Percentiles rank a stretch among this genome's conserved stretches.
These are phyloP conservation scores for Calonectria pseudoreteaudii DNA, from an alignment of 2,329 filamentous ascomycete species.

Conservation along the genomic window DNA sequence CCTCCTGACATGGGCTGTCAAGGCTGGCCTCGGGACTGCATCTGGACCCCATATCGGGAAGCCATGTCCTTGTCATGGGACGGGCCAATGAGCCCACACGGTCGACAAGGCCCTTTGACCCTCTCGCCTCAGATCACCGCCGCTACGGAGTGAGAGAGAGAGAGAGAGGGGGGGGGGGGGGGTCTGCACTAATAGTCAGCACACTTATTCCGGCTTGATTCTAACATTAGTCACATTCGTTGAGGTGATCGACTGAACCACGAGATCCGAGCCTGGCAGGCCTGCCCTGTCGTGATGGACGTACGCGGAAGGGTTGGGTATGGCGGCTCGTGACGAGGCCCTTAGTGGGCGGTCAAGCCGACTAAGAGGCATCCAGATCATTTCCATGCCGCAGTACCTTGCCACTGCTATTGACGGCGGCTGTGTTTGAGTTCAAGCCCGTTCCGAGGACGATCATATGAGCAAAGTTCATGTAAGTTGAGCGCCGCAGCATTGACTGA, in stretches of 20 bases:
- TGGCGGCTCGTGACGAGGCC: neutral
- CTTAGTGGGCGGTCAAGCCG: neutral
- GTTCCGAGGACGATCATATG: neutral
- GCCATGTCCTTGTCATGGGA: neutral
- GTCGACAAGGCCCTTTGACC: neutral
- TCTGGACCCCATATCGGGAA: constrained; percentile 2
- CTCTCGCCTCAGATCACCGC: constrained; percentile 13
- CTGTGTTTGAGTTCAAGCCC: constrained; percentile 23
- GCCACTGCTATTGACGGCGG: neutral
- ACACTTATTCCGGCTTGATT: constrained; percentile 9
- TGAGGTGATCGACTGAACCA: neutral
- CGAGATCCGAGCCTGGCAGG: neutral
- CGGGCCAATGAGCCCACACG: neutral
- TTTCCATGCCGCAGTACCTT: constrained; percentile 4
- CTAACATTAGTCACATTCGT: constrained; percentile 20
- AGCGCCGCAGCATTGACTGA: constrained; percentile 34
- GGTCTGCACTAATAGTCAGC: constrained; percentile 3
- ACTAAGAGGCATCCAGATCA: constrained; percentile 13
- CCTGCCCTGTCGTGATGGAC: neutral
- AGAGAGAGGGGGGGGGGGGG: no score
- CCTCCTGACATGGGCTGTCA: constrained; percentile 1
- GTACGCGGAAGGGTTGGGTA: neutral
- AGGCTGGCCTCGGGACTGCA: neutral
- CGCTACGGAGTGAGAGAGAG: no score
- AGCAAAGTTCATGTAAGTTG: constrained; percentile 31